Base-by-base conservation (phyloP, 1,139 yeast species). In the Candida gigantensis region DNA sequence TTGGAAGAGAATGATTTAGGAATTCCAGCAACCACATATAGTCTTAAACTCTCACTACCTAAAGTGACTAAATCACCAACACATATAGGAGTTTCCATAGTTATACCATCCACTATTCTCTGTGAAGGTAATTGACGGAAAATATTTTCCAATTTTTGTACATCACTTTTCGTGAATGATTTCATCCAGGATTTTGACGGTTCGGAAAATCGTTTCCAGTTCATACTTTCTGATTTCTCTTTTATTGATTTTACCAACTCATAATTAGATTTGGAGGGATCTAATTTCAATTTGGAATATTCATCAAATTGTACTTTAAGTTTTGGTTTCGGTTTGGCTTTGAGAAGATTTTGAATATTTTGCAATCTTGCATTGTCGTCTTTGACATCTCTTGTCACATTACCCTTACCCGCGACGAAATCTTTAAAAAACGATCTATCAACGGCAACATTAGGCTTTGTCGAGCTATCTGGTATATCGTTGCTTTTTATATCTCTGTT, bases 61-160 rank as follows among this genome's bases (percentile, higher is more conserved):
- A 69, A 37, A 0, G 64, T 55, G 2, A 70, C 76, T 38, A 71
- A 44, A 42, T 71, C 76, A 1, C 77, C 77, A 0, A 66, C 51
- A 3, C 52, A 36, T 5, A 68, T 42, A 16, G 65, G 60, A 35
- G 49, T 44, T 11, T 47, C 53, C 18, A 57, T 53, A 10, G 42
- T 47, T 1, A 37, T 36, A 4, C 63, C 58, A 3, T 64, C 52
- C 6, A 68, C 56, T 1, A 46, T 50, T 3, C 67, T 66, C 5
- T 49, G 47, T 4, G 36, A 26, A 6, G 66, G 54, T 24, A 42
- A 34, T 6, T 40, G 20, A 8, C 39, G 24, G 24, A 58, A 41
- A 18, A 50, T 45, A 2, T 34, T 12, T 11, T 44, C 35, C 12
- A 44, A 36, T 4, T 28, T 21, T 12, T 34, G 30, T 6, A 29